Evolutionary conservation across 805 yeast genomes (phyloP).

Genomic region (Candida alai): DNA sequence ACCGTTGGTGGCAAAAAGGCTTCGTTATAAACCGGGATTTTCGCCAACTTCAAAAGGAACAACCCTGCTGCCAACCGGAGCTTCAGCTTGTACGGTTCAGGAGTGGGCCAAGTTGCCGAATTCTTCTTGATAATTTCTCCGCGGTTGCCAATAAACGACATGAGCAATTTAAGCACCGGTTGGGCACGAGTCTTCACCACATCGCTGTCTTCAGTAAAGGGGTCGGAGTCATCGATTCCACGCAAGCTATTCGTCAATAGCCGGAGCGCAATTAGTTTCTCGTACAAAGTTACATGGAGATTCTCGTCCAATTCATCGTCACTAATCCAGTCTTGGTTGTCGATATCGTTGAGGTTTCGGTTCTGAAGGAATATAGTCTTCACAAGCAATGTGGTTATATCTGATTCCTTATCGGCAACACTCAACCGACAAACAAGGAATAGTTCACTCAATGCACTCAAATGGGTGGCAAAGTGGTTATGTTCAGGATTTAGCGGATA

Average conservation of each 20-base stretch:
- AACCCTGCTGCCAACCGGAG: slow-evolving; percentile 68
- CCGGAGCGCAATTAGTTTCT: slow-evolving; percentile 52
- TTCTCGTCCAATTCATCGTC: slow-evolving; percentile 36
- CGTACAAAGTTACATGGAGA: slow-evolving; percentile 30
- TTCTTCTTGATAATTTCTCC: slow-evolving; percentile 66
- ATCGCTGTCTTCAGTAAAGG: slow-evolving; percentile 27
- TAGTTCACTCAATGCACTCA: slow-evolving; percentile 59
- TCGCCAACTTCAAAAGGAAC: slow-evolving; percentile 60
- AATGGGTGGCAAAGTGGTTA: slow-evolving; percentile 46
- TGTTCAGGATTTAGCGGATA: slow-evolving; percentile 48
- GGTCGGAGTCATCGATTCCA: slow-evolving; percentile 11
- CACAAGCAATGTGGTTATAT: slow-evolving; percentile 56
- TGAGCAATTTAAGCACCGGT: slow-evolving; percentile 64
- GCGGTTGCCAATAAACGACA: slow-evolving; percentile 64
- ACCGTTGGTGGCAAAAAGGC: slow-evolving; percentile 52
- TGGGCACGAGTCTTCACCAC: slow-evolving; percentile 43
- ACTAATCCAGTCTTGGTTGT: slow-evolving; percentile 43
- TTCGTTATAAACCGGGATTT: slow-evolving; percentile 46
- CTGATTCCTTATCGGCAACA: slow-evolving; percentile 51
- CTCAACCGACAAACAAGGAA: slow-evolving; percentile 45
- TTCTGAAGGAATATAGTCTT: slow-evolving; percentile 60
- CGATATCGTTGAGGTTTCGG: slow-evolving; percentile 27
- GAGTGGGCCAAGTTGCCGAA: slow-evolving; percentile 53
- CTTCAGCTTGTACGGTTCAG: slow-evolving; percentile 54
- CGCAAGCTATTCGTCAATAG: slow-evolving; percentile 59